Conservation (phyloP, 495 filamentous ascomycete genomes). For the Glarea lozoyensis region DNA sequence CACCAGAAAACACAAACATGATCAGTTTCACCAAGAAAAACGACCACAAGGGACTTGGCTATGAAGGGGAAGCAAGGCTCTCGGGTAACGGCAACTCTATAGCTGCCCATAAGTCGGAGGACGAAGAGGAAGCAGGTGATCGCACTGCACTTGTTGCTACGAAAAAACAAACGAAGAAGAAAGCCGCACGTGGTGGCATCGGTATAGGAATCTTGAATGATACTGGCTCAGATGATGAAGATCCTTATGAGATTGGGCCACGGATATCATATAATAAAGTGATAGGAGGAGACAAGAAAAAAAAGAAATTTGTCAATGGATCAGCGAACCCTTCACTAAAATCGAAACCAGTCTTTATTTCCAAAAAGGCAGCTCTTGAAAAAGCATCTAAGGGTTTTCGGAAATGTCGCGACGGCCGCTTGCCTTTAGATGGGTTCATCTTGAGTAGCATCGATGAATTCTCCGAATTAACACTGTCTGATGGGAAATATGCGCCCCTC, state of each 20-base stretch:
- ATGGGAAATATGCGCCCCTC: conserved; percentile 65
- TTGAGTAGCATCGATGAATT: conserved; percentile 52
- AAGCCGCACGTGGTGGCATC: conserved; percentile 53
- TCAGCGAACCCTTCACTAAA: conserved; percentile 54
- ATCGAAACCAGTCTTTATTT: conserved; percentile 66
- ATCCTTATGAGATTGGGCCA: conserved; percentile 87
- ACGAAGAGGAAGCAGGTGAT: conserved; percentile 43
- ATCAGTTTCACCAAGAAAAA: conserved; percentile 67
- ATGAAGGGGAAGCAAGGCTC: conserved; percentile 55
- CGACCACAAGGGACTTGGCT: conserved; percentile 78
- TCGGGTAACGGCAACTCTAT: conserved; percentile 17
- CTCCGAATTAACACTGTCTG: conserved; percentile 39
- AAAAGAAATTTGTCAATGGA: conserved; percentile 44
- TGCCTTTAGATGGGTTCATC: conserved; percentile 80
- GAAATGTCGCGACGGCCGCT: conserved; percentile 82
- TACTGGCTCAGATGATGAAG: conserved; percentile 94
- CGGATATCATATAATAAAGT: conserved; percentile 81
- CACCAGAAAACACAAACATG: conserved; percentile 76
- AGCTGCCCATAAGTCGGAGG: conserved; percentile 36
- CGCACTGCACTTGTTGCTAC: conserved; percentile 17
- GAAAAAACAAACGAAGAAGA: conserved; percentile 35
- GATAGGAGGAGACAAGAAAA: conserved; percentile 81
- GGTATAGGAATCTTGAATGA: conserved; percentile 91
- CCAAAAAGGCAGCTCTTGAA: conserved; percentile 57
- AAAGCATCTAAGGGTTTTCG: conserved; percentile 49